phyloP scores from a whole-genome alignment of 768 basidiomycete species.

The Suillus subluteus region DNA sequence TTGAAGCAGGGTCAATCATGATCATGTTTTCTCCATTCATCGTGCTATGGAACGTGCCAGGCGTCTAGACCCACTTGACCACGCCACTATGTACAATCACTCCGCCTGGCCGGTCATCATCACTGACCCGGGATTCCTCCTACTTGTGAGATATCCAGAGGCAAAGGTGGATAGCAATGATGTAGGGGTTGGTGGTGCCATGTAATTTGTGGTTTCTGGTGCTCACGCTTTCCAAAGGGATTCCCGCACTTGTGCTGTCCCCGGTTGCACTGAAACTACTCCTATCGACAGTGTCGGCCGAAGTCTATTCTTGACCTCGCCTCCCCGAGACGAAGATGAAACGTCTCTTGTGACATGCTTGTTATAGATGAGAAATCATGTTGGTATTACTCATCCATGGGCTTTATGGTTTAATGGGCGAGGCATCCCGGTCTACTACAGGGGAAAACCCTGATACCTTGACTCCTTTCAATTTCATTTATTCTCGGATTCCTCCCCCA shows the following conservation, averaged over 20 bases:
- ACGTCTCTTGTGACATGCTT: background rate
- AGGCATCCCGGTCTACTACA: background rate
- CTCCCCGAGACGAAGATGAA: background rate
- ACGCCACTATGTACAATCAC: background rate
- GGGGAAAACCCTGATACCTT: background rate
- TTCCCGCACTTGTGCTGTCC: background rate
- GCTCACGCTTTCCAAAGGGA: background rate
- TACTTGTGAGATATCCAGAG: background rate
- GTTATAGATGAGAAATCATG: background rate
- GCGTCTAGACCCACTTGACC: background rate
- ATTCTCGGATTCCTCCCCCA: background rate
- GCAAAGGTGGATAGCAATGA: background rate
- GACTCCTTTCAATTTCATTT: background rate
- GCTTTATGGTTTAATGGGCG: background rate
- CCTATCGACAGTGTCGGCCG: background rate
- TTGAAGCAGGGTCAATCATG: background rate
- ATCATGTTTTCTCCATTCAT: background rate
- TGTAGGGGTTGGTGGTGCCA: background rate
- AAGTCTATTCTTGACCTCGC: constrained; percentile 1
- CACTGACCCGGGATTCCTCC: background rate
- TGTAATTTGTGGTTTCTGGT: background rate
- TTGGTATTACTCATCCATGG: background rate
- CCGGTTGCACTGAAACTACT: background rate
- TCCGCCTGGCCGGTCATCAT: background rate
- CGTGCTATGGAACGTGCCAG: background rate